Conservation (phyloP, 805 yeast species). For the Metschnikowia proteae region DNA sequence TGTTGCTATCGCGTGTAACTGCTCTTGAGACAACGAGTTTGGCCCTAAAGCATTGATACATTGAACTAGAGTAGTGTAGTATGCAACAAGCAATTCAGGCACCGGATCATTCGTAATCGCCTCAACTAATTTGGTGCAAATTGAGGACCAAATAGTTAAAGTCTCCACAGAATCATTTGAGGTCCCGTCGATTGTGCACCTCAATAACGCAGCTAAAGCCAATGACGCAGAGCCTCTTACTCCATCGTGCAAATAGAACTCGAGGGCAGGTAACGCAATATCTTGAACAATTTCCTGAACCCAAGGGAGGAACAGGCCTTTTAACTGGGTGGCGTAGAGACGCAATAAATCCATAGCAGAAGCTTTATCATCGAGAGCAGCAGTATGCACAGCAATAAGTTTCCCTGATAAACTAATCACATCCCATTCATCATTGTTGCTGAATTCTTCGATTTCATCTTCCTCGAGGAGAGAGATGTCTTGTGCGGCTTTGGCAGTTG, state of each 20-base stretch:
- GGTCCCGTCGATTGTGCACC: conserved; percentile 55
- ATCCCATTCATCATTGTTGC: conserved; percentile 91
- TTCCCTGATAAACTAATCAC: conserved; percentile 88
- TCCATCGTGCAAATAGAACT: conserved; percentile 89
- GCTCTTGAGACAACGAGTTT: conserved; percentile 51
- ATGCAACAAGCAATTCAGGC: conserved; percentile 74
- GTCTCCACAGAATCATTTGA: conserved; percentile 59
- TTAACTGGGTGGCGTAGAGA: conserved; percentile 79
- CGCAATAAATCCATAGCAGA: conserved; percentile 85
- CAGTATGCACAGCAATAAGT: conserved; percentile 91
- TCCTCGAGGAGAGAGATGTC: conserved; percentile 88
- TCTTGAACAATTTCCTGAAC: conserved; percentile 74
- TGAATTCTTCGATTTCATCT: conserved; percentile 76
- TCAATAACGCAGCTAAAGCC: conserved; percentile 71
- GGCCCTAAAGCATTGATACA: conserved; percentile 67
- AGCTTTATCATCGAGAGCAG: conserved; percentile 90
- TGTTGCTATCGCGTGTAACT: conserved; percentile 52
- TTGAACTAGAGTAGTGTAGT: conserved; percentile 67
- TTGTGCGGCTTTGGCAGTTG: conserved; percentile 84
- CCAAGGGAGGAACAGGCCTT: conserved; percentile 78
- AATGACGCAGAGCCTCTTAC: conserved; percentile 90
- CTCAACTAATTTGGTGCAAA: conserved; percentile 62
- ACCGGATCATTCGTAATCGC: conserved; percentile 76
- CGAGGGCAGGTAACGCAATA: conserved; percentile 82
- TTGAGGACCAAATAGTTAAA: conserved; percentile 64